These are phyloP conservation scores for Avicennia marina DNA, from an alignment of 257 asterid species.

Conservation along the genomic window DNA sequence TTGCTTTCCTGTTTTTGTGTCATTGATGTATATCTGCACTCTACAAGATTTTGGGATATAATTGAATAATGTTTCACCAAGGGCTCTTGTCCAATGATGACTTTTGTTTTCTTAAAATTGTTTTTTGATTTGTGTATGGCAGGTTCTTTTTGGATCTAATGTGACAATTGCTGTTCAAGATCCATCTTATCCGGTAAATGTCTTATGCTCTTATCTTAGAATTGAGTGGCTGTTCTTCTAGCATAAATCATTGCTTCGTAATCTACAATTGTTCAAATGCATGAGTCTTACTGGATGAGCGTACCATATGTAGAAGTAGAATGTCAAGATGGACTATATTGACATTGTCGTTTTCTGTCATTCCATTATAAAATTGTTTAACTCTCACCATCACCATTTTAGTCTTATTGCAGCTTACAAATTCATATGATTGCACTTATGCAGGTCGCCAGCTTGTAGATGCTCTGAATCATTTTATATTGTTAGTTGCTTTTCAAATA, in stretches of 20 bases:
- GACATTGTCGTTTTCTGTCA: too few species aligned
- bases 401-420: too few species aligned
- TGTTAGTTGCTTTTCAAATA: not conserved
- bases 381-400: too few species aligned
- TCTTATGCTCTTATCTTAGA: not conserved
- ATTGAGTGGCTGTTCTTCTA: not conserved
- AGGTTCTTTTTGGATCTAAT: slow-evolving; percentile 94
- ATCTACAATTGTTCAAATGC: too few species aligned
- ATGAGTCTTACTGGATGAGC: too few species aligned
- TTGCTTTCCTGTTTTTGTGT: slow-evolving; percentile 11
- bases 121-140: slow-evolving; percentile 15
- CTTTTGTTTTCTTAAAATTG: slow-evolving; percentile 4
- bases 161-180: slow-evolving; percentile 97
- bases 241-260: too few species aligned
- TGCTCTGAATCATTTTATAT: not conserved
- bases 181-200: slow-evolving; percentile 91
- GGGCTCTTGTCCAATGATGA: not conserved
- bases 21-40: not conserved
- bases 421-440: too few species aligned
- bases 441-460: too few species aligned
- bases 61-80: not conserved
- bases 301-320: too few species aligned
- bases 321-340: too few species aligned
- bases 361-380: too few species aligned
- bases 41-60: not conserved